Conservation (phyloP, 129 eudicot genomes). For the Escallonia herrerae region DNA sequence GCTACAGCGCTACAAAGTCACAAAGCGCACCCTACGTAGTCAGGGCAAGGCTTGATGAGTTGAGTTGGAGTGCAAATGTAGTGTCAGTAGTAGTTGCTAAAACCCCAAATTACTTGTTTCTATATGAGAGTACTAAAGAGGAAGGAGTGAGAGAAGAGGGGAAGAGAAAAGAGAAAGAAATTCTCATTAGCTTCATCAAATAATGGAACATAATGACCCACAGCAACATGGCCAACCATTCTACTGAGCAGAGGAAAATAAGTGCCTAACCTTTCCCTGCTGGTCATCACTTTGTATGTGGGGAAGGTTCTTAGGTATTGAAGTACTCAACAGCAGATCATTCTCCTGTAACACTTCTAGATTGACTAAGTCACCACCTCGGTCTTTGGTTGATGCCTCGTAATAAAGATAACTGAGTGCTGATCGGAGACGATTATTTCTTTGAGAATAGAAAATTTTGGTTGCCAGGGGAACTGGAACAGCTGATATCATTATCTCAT, state of each 20-base stretch:
- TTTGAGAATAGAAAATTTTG: constrained; percentile 67
- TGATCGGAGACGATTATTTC: constrained; percentile 56
- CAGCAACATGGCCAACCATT: neutral
- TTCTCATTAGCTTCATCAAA: neutral
- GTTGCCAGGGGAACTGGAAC: constrained; percentile 77
- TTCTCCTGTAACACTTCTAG: constrained; percentile 22
- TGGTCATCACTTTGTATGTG: constrained; percentile 22
- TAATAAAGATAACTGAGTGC: constrained; percentile 52
- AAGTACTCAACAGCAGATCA: constrained; percentile 15
- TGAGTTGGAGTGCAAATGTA: no score
- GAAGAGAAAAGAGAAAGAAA: no score
- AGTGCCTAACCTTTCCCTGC: constrained; percentile 32
- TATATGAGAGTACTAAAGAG: no score
- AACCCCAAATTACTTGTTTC: no score
- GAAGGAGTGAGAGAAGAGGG: no score
- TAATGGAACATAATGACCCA: neutral
- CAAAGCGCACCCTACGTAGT: no score
- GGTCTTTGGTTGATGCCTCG: constrained; percentile 32
- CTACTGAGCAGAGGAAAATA: constrained; percentile 1
- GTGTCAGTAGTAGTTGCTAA: no score
- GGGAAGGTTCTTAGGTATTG: constrained; percentile 15
- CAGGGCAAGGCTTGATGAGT: no score
- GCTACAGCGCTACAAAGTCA: no score
- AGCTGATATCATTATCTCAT: constrained; percentile 24
- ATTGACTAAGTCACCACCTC: constrained; percentile 20